Evolutionary conservation across 2,329 filamentous ascomycete species (phyloP).

Genomic region (Arthroderma sp.): DNA sequence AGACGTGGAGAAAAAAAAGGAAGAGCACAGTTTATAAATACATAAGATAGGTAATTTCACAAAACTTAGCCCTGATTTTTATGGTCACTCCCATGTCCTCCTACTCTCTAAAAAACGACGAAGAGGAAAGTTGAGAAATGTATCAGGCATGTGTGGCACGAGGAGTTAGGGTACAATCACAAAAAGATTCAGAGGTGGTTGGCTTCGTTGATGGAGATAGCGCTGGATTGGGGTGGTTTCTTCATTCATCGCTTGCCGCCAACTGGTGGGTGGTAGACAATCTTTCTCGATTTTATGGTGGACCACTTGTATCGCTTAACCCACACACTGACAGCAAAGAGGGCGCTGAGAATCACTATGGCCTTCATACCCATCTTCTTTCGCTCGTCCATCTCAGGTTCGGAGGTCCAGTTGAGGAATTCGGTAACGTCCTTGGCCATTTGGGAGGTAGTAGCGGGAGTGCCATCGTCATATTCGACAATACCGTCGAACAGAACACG

Average conservation of each 20-base stretch:
- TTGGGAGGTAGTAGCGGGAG: conserved; percentile 86
- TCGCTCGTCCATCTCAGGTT: conserved; percentile 97
- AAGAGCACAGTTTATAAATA: conserved; percentile 6
- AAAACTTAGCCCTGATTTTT: conserved; percentile 6
- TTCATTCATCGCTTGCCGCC: conserved; percentile 19
- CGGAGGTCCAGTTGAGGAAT: conserved; percentile 98
- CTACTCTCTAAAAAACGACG: conserved; percentile 4
- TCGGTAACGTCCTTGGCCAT: conserved; percentile 99
- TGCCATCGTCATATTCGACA: conserved; percentile 96
- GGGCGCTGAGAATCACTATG: conserved; percentile 61
- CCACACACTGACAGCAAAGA: conserved; percentile 86
- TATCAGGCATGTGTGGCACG: conserved; percentile 1
- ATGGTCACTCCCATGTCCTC: conserved; percentile 2
- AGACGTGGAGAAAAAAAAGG: conserved; percentile 3
- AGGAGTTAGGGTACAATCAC: conserved; percentile 3
- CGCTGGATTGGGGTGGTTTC: neutral
- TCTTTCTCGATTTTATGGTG: conserved; percentile 87
- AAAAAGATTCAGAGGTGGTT: neutral
- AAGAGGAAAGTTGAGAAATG: conserved; percentile 3
- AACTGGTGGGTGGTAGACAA: conserved; percentile 68
- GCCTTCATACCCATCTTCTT: conserved; percentile 99
- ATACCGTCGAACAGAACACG: conserved; percentile 96
- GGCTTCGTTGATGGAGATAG: neutral
- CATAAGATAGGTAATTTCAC: conserved; percentile 4
- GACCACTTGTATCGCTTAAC: conserved; percentile 99